Base-by-base conservation (phyloP, 176 grass and related monocot genomes). In the Bromus sterilis region DNA sequence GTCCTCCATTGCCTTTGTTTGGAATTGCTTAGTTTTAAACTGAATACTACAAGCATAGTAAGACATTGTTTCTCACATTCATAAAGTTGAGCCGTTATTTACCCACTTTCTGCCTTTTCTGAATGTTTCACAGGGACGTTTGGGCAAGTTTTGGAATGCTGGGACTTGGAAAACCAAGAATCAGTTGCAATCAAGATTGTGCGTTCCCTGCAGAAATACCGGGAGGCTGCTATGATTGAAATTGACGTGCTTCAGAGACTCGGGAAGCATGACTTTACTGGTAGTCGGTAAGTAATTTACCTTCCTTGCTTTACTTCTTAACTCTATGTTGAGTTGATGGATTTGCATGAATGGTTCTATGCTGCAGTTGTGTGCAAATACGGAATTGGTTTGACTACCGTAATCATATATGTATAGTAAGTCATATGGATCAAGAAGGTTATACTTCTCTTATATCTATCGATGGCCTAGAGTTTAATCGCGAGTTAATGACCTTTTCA, bases 321-420 rank as follows among this genome's bases (percentile, higher is more conserved):
- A 83, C 25, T 58, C 42, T 71, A 57, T 94, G 74, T 76, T 86
- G 55, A 77, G 77, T 93, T 95, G 92, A 98, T 98, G 88, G 82
- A 91, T 89, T 82, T 87, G 85, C 82, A 89, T 86, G 86, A 89
- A 80, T 95, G 88, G 81, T 92, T 97, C 65, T 91, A 90, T 94
- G 75, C 69, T 95, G 95, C 92, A 98, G 92, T 85, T 98, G 90
- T 98, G 95, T 98, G 92, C 95, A 95, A 93, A 98, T 98, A 57
- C 90, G 86, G 96, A 93, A 94, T 93, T 98, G 92, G 92, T 98
- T 95, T 93, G 95, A 95, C 92, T 98, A 95, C 91, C 92, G 90
- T 91, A 95, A 98, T 89, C 95, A 98, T 93, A 93, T 93, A 86
- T 98, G 95, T 93, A 98, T 98, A 86, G 95, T 98, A 94, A 98